Percentiles rank a stretch among this genome's conserved stretches.
Evolutionary conservation across 2,329 filamentous ascomycete genomes (phyloP).

Genomic region (Coniochaeta pulveracea): DNA sequence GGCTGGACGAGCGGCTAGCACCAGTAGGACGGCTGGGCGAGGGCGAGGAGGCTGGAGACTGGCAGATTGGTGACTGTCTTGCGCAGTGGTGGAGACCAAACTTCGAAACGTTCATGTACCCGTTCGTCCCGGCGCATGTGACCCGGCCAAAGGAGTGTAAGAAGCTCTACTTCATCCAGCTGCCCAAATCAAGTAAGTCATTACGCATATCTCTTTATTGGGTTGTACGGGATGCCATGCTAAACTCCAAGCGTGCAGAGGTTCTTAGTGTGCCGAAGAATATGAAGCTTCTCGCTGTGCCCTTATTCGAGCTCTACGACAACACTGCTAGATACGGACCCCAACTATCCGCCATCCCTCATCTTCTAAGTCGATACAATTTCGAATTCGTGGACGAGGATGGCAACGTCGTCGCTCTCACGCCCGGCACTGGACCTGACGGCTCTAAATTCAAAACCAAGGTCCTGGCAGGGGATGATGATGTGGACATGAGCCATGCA

Average conservation of each 20-base stretch:
- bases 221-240: conserved; percentile 7
- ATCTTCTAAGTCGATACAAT: conserved; percentile 88
- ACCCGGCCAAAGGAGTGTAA: conserved; percentile 98
- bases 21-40: conserved; percentile 81
- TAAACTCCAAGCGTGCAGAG: conserved; percentile 39
- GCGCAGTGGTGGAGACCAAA: conserved; percentile 99
- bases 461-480: conserved; percentile 51
- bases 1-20: conserved; percentile 85
- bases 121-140: conserved; percentile 91
- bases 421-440: conserved; percentile 54
- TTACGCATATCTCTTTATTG: background rate
- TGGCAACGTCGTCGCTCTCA: conserved; percentile 75
- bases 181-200: conserved; percentile 74
- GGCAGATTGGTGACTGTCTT: conserved; percentile 88
- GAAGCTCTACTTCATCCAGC: conserved; percentile 94
- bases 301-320: conserved; percentile 95
- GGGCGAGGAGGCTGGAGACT: conserved; percentile 74
- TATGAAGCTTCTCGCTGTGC: conserved; percentile 97
- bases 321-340: conserved; percentile 92
- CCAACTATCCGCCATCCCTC: conserved; percentile 90
- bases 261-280: conserved; percentile 96
- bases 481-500: conserved; percentile 48
- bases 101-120: conserved; percentile 99
- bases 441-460: conserved; percentile 53
- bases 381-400: conserved; percentile 96